Evolutionary conservation across 2,329 filamentous ascomycete species (phyloP), one percentile per base, ranked within the genome.

Genomic region (Colletotrichum kahawae): DNA sequence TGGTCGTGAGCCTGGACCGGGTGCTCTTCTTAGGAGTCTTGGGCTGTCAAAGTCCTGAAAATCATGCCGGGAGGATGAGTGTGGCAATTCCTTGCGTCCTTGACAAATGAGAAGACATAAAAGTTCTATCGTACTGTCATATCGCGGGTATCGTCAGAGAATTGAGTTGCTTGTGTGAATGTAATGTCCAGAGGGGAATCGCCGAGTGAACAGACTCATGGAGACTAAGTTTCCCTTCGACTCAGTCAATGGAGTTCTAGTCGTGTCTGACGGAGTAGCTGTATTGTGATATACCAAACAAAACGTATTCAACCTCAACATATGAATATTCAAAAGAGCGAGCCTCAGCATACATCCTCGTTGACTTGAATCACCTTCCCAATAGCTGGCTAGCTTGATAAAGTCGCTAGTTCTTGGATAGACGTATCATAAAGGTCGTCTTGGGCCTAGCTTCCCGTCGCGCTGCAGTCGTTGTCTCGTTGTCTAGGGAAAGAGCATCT

Each of bases 1-100:
- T 7, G 78, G 80, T 4, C 76, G 74, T 7, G 27, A 76, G 2
- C 78, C 81, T 0, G 78, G 71, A 12, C 65, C 71, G 7, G 76
- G 74, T 18, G 74, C 74, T 4, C 16, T 76, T 21, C 7, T 74
- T 14, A 27, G 59, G 21, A 74, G 74, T 24, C 70, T 76, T 33
- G 51, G 70, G 21, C 36, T 36, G 31, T 18, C 7, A 9, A 33
- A 4, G 31, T 7, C 43, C 43, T 51, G 43, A 51, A 51, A 21
- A 51, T 51, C 43, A 7, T 21, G 43, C 12, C 12, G n/a, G n/a
- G 13, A 21, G n/a, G 43, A 51, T 13, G 43, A 21, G 8, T 18
- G 24, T 57, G 24, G 24, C 54, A 16, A 1, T 51, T n/a, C 21
- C n/a, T 51, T 51, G n/a, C 6, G 10, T 51, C 12, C n/a, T 51